Conservation (phyloP, 331 rosid species). For the Phaseolus coccineus region DNA sequence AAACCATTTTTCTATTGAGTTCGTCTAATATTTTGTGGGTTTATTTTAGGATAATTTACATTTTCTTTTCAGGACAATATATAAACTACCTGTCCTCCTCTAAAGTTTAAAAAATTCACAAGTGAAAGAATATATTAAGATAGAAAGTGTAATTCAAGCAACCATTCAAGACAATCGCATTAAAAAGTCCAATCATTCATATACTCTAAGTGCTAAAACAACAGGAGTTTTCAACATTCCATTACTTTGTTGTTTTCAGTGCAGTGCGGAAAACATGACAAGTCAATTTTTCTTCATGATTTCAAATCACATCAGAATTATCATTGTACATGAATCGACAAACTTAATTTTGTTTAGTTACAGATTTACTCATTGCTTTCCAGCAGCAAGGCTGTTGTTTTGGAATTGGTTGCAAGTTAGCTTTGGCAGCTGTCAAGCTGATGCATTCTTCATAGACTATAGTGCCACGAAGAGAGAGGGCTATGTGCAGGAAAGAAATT, state of each 20-base stretch:
- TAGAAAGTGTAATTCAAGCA: neutral
- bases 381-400: neutral
- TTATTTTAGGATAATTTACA: neutral
- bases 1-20: too few species aligned
- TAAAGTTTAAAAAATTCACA: neutral
- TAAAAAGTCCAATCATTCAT: neutral
- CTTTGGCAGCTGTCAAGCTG: conserved; percentile 2
- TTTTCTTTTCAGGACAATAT: neutral
- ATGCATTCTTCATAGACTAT: conserved; percentile 14
- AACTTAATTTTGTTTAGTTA: neutral
- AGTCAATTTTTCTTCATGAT: conserved; percentile 1
- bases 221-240: neutral
- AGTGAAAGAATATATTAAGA: neutral
- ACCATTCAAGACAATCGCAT: neutral
- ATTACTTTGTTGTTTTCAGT: conserved; percentile 1
- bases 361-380: neutral
- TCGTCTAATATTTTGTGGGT: too few species aligned
- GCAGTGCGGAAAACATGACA: neutral
- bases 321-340: conserved; percentile 3
- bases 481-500: neutral
- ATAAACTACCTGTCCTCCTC: neutral
- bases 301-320: conserved; percentile 26
- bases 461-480: neutral
- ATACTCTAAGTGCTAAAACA: neutral
- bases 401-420: neutral